These are phyloP conservation scores for Phyllosticta citrichinensis DNA, from an alignment of 2,329 filamentous ascomycete genomes.

Conservation along the genomic window DNA sequence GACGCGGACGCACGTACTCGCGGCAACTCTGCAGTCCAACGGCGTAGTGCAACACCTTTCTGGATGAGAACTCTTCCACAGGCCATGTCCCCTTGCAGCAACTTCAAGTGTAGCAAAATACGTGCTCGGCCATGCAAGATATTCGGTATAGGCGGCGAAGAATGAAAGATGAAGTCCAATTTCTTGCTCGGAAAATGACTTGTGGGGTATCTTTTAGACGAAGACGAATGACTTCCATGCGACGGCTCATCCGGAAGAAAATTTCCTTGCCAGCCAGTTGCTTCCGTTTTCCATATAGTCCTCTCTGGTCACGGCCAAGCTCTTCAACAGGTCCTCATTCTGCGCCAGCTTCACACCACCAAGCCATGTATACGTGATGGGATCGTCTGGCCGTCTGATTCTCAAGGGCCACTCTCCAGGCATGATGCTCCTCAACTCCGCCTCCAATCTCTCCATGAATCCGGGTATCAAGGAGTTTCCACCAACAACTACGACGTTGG, in stretches of 20 bases:
- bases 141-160: too few species aligned
- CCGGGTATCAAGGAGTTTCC: constrained; percentile 73
- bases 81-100: too few species aligned
- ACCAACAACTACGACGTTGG: constrained; percentile 82
- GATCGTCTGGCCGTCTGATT: constrained; percentile 53
- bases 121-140: too few species aligned
- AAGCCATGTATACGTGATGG: constrained; percentile 72
- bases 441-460: constrained; percentile 65
- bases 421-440: constrained; percentile 54
- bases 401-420: constrained; percentile 23
- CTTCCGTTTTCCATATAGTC: constrained; percentile 82
- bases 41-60: too few species aligned
- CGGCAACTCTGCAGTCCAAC: too few species aligned
- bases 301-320: constrained; percentile 67
- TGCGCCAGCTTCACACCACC: constrained; percentile 71
- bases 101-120: too few species aligned
- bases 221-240: neutral
- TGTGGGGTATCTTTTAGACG: neutral
- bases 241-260: constrained; percentile 29
- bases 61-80: too few species aligned
- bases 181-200: neutral
- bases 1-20: too few species aligned
- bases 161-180: too few species aligned
- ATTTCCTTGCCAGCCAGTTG: constrained; percentile 64
- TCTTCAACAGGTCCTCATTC: constrained; percentile 53